These are phyloP conservation scores for Leccinum aurantiacum DNA, from an alignment of 768 basidiomycete genomes.

Conservation along the genomic window DNA sequence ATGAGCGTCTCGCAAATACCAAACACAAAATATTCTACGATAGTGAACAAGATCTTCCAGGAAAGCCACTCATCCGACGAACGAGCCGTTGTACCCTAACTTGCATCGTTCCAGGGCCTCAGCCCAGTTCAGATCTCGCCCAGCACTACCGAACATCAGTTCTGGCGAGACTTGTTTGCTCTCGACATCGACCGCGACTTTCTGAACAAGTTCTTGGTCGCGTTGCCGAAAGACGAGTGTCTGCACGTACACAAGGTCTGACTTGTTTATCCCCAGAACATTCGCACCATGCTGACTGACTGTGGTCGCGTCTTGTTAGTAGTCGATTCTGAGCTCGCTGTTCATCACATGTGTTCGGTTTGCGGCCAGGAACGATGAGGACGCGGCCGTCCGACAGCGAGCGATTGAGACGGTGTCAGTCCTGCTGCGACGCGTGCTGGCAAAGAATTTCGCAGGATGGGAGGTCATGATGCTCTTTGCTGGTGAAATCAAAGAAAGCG, in stretches of 20 bases:
- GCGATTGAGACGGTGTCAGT: conserved; percentile 54
- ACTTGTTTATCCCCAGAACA: not conserved
- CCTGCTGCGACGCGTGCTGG: conserved; percentile 47
- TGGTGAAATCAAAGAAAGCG: too few relatives aligned
- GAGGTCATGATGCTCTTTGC: conserved; percentile 51
- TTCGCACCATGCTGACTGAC: too few relatives aligned
- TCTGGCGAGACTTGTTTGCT: conserved; percentile 54
- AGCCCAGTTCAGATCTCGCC: conserved; percentile 45
- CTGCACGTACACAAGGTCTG: conserved; percentile 52
- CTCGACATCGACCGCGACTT: conserved; percentile 53
- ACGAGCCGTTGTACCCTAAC: conserved; percentile 1
- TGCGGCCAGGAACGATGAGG: conserved; percentile 34
- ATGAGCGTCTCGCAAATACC: conserved; percentile 26
- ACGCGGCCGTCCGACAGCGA: conserved; percentile 27
- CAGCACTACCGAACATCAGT: conserved; percentile 42
- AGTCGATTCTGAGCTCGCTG: conserved; percentile 49
- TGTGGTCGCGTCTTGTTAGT: conserved; percentile 32
- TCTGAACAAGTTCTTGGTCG: conserved; percentile 40
- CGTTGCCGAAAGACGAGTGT: conserved; percentile 49
- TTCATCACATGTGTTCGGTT: conserved; percentile 48
- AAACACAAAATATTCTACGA: conserved; percentile 47
- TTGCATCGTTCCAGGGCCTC: conserved; percentile 22
- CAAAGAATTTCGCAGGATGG: conserved; percentile 64
- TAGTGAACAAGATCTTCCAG: conserved; percentile 51
- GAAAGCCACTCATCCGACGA: conserved; percentile 17